Percentiles rank a stretch among this genome's conserved stretches.
Evolutionary conservation across 164 flowering plant species (phyloP).

Genomic region (Vitis amurensis): DNA sequence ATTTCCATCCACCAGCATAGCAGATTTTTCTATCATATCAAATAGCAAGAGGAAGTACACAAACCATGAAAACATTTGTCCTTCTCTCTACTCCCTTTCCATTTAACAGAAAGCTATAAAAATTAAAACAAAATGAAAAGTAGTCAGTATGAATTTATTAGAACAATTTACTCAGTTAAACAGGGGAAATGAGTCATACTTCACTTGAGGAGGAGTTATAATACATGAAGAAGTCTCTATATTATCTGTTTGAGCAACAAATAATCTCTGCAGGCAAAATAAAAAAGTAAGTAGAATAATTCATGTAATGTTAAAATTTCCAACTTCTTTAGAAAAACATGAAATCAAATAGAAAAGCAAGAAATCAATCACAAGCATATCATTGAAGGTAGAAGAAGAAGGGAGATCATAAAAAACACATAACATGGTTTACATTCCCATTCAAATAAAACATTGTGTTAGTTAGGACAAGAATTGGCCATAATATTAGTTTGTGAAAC

Average conservation of each 20-base stretch:
- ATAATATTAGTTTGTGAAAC: background rate
- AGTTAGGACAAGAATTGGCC: background rate
- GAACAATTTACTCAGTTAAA: background rate
- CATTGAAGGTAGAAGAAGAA: too few relatives aligned
- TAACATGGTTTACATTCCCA: background rate
- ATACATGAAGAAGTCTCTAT: constrained; percentile 80
- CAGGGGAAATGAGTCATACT: constrained; percentile 41
- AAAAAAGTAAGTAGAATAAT: background rate
- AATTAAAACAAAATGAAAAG: constrained; percentile 7
- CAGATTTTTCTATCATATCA: background rate
- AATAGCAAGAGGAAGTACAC: constrained; percentile 21
- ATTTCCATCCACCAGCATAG: background rate
- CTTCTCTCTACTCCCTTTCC: constrained; percentile 75
- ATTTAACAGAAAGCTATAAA: constrained; percentile 77
- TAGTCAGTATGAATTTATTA: background rate
- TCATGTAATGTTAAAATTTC: background rate
- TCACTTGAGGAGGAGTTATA: constrained; percentile 71
- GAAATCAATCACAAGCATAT: background rate
- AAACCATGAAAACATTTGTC: constrained; percentile 53
- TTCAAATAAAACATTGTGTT: background rate
- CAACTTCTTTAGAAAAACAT: background rate
- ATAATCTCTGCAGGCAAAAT: constrained; percentile 54
- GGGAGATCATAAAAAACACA: too few relatives aligned
- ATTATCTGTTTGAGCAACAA: constrained; percentile 70
- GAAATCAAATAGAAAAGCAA: background rate